Base-by-base conservation (phyloP, 345 rosid species). In the Triadica sebifera region DNA sequence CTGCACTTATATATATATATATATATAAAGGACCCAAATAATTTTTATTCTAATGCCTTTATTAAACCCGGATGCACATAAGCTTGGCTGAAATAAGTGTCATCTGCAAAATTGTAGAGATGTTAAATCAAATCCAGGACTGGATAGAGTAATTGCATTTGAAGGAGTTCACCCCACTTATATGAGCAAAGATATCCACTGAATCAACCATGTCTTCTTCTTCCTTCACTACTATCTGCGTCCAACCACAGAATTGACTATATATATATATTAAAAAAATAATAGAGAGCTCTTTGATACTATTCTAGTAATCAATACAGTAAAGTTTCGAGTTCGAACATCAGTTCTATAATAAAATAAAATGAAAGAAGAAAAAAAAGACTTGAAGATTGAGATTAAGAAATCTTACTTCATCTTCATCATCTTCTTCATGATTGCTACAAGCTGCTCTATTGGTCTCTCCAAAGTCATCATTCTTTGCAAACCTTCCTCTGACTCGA, bases 401-500 rank as follows among this genome's bases (percentile, higher is more conserved):
- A 39, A 29, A 11, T n/a, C 87, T 84, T 85, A 94, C 98, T 72
- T 85, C 83, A 5, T 88, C 89, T 7, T 94, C 90, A n/a, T 94
- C 91, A 22, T 87, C 91, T 38, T 91, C 93, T 55, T 89, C 95
- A 73, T 84, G 96, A 64, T 80, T 84, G 78, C 91, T 80, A 69
- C 83, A 80, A 70, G 78, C 78, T 64, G 83, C 82, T 70, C 87
- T 83, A 12, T 65, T 78, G 65, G 71, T 83, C 47, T 92, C 95
- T 64, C 90, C 87, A 29, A 85, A 89, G 5, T 92, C 97, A 60
- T 94, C 93, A 52, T 92, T 94, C 83, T 88, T 95, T 0, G 99
- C 99, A 71, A 95, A 95, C 78, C 99, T 86, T 81, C 99, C 98
- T 74, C 97, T 82, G 0, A 95, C 97, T 78, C 98, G 84, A 19